phyloP scores from a whole-genome alignment of 768 basidiomycete genomes.

The Leucocoprinus leucothites region DNA sequence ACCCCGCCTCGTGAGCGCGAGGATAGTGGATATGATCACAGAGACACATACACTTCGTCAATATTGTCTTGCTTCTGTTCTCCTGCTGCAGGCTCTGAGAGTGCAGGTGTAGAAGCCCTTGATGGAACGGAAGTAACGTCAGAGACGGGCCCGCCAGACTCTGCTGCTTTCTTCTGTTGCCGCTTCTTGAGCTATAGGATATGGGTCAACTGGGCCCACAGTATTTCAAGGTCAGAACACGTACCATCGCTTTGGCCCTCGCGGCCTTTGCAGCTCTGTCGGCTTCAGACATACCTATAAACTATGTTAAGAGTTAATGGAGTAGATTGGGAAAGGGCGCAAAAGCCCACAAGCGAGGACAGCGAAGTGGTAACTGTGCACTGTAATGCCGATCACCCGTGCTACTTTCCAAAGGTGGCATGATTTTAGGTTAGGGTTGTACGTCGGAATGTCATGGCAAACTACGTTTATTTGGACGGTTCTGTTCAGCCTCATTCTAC shows the following conservation, averaged over 20 bases:
- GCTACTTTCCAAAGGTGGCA: not conserved
- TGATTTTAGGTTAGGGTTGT: conserved; percentile 10
- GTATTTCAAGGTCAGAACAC: conserved; percentile 15
- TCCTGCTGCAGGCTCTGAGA: conserved; percentile 30
- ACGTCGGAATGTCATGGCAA: not conserved
- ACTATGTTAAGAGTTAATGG: not conserved
- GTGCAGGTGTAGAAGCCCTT: conserved; percentile 50
- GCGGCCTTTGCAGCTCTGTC: conserved; percentile 83
- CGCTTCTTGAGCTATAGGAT: conserved; percentile 70
- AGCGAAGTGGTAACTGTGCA: not conserved
- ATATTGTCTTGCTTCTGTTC: conserved; percentile 40
- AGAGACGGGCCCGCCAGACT: conserved; percentile 27
- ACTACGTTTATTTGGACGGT: not conserved
- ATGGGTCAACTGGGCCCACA: not conserved
- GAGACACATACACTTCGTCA: conserved; percentile 61
- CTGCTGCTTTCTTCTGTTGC: conserved; percentile 66
- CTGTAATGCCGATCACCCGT: too few species aligned
- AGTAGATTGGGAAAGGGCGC: too few species aligned
- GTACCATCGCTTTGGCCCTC: conserved; percentile 79
- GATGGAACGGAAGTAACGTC: conserved; percentile 36
- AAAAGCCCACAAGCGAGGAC: not conserved
- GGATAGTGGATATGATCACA: conserved; percentile 1
- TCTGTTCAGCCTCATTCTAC: too few species aligned
- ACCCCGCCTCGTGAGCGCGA: not conserved
- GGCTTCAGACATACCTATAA: conserved; percentile 56